Evolutionary conservation across 1,284 basidiomycete species (phyloP), one percentile per base, ranked within the genome.

Genomic region (Schizophyllum amplum): DNA sequence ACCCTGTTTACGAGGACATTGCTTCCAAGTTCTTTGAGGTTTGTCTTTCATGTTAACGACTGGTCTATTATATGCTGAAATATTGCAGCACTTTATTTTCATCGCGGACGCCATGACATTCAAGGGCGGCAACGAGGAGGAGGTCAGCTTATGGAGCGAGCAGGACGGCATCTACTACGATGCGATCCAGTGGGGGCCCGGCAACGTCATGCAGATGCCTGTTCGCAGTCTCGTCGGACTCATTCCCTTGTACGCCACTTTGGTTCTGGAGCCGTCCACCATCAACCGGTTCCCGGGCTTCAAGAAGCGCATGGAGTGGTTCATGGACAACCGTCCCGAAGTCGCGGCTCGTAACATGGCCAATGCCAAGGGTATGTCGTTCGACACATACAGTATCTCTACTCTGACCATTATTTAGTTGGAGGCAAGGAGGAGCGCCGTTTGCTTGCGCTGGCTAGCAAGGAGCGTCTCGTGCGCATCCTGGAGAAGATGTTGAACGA

Each of bases 231-330:
- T 99, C 62, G 94, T 98, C 60, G 95, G 96, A 23, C 80, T 99
- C 57, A 98, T 98, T 62, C 96, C 96, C 4, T 80, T 98, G 22
- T 98, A 96, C 70, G 95, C 90, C 1, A 98, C 94, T 0, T 77
- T 98, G 47, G 94, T 96, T 1, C 79, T 99, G 47, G 96, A 99
- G 70, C 95, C 96, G 1, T 75, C 84, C 7, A 84, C 87, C 15
- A 82, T 98, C 65, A 93, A 93, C 67, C 83, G 89, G 27, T 91
- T 98, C 77, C 94, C 94, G 11, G 94, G 94, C 4, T 99, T 99
- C 80, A 98, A 92, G 77, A 98, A 98, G 74, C 84, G 96, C 51
- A 86, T 99, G 83, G 92, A 99, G 64, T 98, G 96, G 96, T 99
- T 98, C 75, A 84, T 98, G 58, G 86, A 97, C 67, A 92, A 98